Base-by-base conservation (phyloP, 352 stramenopile species). In the Globisporangium iwayamae region DNA sequence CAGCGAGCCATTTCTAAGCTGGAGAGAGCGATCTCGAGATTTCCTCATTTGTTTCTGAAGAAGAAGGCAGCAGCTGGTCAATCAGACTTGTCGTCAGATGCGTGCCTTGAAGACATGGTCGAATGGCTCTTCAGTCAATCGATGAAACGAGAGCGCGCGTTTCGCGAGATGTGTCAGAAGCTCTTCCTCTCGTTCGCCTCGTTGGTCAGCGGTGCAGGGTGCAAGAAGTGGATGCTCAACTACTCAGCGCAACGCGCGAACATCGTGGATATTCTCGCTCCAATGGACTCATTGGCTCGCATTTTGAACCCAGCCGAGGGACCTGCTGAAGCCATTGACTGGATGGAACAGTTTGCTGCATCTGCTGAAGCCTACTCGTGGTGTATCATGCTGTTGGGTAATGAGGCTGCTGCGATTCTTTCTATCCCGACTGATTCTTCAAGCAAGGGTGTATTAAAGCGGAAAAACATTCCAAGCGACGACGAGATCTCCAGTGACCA, bases 271-370 rank as follows among this genome's bases (percentile, higher is more conserved):
- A 54, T 85, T n/a, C 61, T 92, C 18, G 76, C 74, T 38, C 81
- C 83, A 7, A 65, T 85, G 28, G 63, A 81, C 38, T 60, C 70
- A 32, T 67, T 90, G 7, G 76, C 71, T 28, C 55, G 67, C 47
- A 66, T 75, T 5, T 20, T 76, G 4, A 36, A 54, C 13, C 30
- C 45, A 3, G n/a, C 34, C 16, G 22, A 32, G 20, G 16, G 8
- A 10, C 18, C 9, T 22, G 22, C 14, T 20, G 52, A 60, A 57
- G 65, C 59, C 2, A 45, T 84, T 45, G 68, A 77, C n/a, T 93
- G 84, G 84, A 68, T 90, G 53, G 71, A 89, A 43, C 80, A 89
- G 32, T 62, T 93, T 38, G 71, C 69, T 50, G 84, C 81, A 4
- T 90, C 80, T 16, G 53, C 81, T 11, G 81, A 91, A 22, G 80